Evolutionary conservation across 2,329 filamentous ascomycete genomes (phyloP).

Genomic region (Sporothrix protearum): DNA sequence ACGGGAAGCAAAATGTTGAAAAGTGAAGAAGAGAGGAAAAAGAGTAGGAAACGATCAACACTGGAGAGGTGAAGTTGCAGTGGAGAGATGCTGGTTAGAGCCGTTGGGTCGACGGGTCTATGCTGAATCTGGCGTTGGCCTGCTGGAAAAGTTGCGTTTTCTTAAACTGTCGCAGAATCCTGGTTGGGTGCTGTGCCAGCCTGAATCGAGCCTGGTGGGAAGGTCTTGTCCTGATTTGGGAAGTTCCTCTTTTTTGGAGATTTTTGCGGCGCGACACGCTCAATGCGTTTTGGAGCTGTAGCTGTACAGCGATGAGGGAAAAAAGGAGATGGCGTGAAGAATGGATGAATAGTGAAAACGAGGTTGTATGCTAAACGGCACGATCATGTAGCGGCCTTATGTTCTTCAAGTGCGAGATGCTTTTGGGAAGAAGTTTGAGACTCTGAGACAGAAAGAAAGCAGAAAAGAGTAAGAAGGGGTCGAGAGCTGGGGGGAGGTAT

Average conservation of each 20-base stretch:
- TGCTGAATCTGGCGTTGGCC: conserved; percentile 61
- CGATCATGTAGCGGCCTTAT: neutral
- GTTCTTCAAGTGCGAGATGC: neutral
- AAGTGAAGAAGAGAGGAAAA: conserved; percentile 14
- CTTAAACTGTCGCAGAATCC: conserved; percentile 50
- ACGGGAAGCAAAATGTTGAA: conserved; percentile 29
- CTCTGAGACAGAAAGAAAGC: conserved; percentile 20
- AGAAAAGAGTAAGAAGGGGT: conserved; percentile 20
- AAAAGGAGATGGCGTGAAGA: neutral
- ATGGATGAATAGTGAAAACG: neutral
- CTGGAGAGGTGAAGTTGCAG: conserved; percentile 32
- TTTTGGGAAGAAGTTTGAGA: neutral
- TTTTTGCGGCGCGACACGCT: conserved; percentile 22
- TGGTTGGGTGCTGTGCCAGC: conserved; percentile 44
- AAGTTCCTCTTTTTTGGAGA: conserved; percentile 20
- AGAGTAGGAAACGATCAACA: conserved; percentile 16
- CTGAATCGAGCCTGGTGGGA: conserved; percentile 49
- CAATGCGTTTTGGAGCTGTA: conserved; percentile 5
- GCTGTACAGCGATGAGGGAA: neutral
- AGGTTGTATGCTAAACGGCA: neutral
- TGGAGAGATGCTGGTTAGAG: conserved; percentile 64
- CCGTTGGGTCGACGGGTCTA: conserved; percentile 61
- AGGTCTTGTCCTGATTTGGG: conserved; percentile 30
- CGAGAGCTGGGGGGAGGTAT: conserved; percentile 25
- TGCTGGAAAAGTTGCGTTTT: conserved; percentile 46